Evolutionary conservation across 768 basidiomycete species (phyloP), one percentile per base, ranked within the genome.

Genomic region (Boletus pseudo-olivaceus): DNA sequence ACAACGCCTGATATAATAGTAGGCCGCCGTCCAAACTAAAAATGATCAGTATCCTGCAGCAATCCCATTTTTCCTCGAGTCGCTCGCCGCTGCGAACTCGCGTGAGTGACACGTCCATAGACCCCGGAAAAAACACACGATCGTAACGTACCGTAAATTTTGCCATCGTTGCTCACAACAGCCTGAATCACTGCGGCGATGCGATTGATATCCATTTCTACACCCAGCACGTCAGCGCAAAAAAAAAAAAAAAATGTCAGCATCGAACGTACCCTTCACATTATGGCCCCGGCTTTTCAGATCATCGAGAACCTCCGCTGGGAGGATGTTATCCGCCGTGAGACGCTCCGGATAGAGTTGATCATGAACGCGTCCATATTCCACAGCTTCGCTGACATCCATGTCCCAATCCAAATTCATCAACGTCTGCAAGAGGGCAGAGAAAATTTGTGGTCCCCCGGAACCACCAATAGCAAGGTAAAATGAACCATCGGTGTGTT

Each of bases 31-130:
- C 34, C 17, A 27, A 32, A 19, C 34, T 23, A 3, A 32, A n/a
- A 3, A 7, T 9, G 9, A 38, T 70, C 64, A 92, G 72, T 94
- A 95, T 4, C 89, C 94, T 44, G 89, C 84, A 5, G 94, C 90
- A 39, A 93, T 80, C n/a, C 93, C 93, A 58, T 93, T 89, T 76
- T 95, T 96, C 66, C 93, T 81, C 19, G 90, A 92, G 71, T 97
- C 94, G 66, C 90, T 92, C 9, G 90, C 88, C 56, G 91, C 93
- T 89, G 60, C 41, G 26, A 26, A 35, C 17, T 33, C 38, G 33
- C 2, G 44, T 59, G 30, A 61, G 43, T 3, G 30, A 38, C 11
- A 12, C 19, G 23, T 33, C 48, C 56, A 37, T 46, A 14, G 2
- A 11, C 14, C 6, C 4, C 19, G 0, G 14, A 5, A 47, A 37